phyloP scores from a whole-genome alignment of 2,329 filamentous ascomycete species.

The Alternaria brassicae region DNA sequence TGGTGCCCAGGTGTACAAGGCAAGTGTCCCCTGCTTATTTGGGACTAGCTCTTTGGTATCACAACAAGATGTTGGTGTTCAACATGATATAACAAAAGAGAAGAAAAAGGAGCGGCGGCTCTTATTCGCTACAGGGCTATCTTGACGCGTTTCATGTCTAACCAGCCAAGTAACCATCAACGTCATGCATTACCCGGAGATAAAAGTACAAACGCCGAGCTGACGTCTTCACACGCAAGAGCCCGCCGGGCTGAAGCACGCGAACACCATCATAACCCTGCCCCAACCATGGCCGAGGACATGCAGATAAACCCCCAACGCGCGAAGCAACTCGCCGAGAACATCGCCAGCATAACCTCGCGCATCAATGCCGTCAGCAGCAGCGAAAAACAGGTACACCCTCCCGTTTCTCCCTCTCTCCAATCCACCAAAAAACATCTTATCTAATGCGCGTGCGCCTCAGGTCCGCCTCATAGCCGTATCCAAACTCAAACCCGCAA shows the following conservation, averaged over 20 bases:
- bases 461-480: conserved; percentile 90
- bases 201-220: conserved; percentile 19
- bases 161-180: too few relatives aligned
- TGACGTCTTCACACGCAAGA: conserved; percentile 26
- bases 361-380: conserved; percentile 52
- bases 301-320: conserved; percentile 54
- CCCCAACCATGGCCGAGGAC: conserved; percentile 43
- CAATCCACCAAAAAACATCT: background rate
- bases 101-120: too few relatives aligned
- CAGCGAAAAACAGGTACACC: conserved; percentile 37
- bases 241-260: conserved; percentile 4
- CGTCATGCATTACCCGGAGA: conserved; percentile 12
- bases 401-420: background rate
- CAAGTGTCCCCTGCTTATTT: too few relatives aligned
- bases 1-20: too few relatives aligned
- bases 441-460: conserved; percentile 3
- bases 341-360: conserved; percentile 52
- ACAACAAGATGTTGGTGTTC: too few relatives aligned
- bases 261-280: conserved; percentile 20
- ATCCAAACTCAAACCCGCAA: conserved; percentile 92
- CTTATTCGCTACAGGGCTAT: too few relatives aligned
- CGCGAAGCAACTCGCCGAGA: conserved; percentile 56
- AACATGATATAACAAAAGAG: too few relatives aligned
- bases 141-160: too few relatives aligned
- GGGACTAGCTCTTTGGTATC: too few relatives aligned